These are phyloP conservation scores for Articulospora tetracladia DNA, from an alignment of 495 filamentous ascomycete genomes.

Conservation along the genomic window DNA sequence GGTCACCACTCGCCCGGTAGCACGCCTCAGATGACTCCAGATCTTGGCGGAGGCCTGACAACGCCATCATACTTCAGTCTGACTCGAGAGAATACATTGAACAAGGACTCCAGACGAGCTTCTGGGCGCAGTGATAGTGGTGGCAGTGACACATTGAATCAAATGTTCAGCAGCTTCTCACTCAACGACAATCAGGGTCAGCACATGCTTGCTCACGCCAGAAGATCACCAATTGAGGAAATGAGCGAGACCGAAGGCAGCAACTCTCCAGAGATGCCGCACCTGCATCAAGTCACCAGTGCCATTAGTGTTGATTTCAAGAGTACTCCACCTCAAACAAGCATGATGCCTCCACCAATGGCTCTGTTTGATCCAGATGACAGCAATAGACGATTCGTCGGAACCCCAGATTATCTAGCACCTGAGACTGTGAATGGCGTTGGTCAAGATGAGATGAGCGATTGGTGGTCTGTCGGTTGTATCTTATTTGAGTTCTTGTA, in stretches of 20 bases:
- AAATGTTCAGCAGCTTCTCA: conserved; percentile 81
- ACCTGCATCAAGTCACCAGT: conserved; percentile 57
- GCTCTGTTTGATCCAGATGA: conserved; percentile 95
- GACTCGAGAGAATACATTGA: conserved; percentile 56
- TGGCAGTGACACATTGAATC: conserved; percentile 77
- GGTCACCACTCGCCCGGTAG: conserved; percentile 71
- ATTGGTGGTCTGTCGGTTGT: conserved; percentile 99
- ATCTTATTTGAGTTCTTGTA: conserved; percentile 97
- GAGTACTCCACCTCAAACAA: conserved; percentile 61
- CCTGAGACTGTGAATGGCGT: conserved; percentile 94
- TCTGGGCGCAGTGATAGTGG: conserved; percentile 92
- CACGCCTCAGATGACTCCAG: conserved; percentile 87
- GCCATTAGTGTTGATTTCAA: conserved; percentile 45
- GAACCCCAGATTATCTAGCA: conserved; percentile 94
- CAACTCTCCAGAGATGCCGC: conserved; percentile 67
- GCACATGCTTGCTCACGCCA: conserved; percentile 32
- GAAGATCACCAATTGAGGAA: conserved; percentile 57
- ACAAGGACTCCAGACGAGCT: conserved; percentile 73
- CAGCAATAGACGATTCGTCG: conserved; percentile 88
- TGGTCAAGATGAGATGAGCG: conserved; percentile 94
- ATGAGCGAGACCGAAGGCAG: conserved; percentile 54
- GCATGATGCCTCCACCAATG: conserved; percentile 92
- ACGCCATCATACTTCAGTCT: conserved; percentile 95
- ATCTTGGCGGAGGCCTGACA: conserved; percentile 56
- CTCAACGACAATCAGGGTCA: conserved; percentile 55